phyloP scores from a whole-genome alignment of 2,329 filamentous ascomycete genomes.

The Zopfia rhizophila region DNA sequence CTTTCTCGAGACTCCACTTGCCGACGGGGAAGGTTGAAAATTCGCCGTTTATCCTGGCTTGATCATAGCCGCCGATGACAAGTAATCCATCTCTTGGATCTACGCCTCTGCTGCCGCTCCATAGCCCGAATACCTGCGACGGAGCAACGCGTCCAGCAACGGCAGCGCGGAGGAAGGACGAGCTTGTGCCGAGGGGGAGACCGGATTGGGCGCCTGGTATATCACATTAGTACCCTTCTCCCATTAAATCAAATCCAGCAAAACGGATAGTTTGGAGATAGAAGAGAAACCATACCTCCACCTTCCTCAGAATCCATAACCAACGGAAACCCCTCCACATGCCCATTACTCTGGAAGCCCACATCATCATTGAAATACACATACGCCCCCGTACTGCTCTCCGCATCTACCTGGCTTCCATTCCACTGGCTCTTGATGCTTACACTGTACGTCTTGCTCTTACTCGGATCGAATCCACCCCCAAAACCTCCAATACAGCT shows the following conservation, averaged over 20 bases:
- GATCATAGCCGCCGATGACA: conserved; percentile 23
- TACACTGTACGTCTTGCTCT: conserved; percentile 12
- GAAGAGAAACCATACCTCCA: conserved; percentile 7
- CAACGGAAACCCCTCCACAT: conserved; percentile 18
- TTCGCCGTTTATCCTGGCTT: conserved; percentile 9
- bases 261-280: background rate
- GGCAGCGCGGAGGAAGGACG: conserved; percentile 20
- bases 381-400: conserved; percentile 11
- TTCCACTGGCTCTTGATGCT: conserved; percentile 22
- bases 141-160: conserved; percentile 19
- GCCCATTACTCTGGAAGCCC: conserved; percentile 14
- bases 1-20: conserved; percentile 14
- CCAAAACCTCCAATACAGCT: conserved; percentile 16
- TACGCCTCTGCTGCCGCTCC: conserved; percentile 18
- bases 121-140: conserved; percentile 21
- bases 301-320: conserved; percentile 15
- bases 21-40: conserved; percentile 19
- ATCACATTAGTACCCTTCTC: background rate
- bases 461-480: conserved; percentile 15
- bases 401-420: conserved; percentile 14
- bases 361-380: conserved; percentile 21
- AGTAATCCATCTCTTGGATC: conserved; percentile 20
- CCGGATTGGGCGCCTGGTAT: conserved; percentile 15
- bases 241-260: no score
- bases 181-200: conserved; percentile 22